Percentiles rank a stretch among this genome's conserved stretches.
Conservation (phyloP, 192 early-diverging fungal genomes). For the Coemansia interrupta region DNA sequence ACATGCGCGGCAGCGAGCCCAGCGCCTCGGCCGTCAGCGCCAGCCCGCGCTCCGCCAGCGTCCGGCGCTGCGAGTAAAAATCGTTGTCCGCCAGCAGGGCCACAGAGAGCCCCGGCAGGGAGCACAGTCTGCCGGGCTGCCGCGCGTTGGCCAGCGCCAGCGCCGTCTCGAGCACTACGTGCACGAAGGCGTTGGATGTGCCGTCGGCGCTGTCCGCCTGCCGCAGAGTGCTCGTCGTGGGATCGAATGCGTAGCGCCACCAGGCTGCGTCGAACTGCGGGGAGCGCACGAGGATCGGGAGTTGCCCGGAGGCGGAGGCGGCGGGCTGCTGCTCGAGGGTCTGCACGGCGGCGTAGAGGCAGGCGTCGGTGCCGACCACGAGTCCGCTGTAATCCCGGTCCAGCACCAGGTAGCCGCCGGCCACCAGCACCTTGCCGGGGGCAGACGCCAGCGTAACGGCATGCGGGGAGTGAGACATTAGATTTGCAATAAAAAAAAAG, state of each 20-base stretch:
- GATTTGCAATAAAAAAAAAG: neutral
- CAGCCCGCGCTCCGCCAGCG: conserved; percentile 56
- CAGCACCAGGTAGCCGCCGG: conserved; percentile 93
- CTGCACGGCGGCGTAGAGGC: conserved; percentile 75
- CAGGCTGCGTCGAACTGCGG: conserved; percentile 83
- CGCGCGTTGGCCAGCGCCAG: conserved; percentile 26
- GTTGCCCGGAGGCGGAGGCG: neutral
- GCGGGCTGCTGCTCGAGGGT: conserved; percentile 5
- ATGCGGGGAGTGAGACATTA: conserved; percentile 11
- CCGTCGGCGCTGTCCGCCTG: conserved; percentile 35
- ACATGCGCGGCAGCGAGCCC: conserved; percentile 58
- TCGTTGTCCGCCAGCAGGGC: conserved; percentile 90
- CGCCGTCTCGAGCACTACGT: conserved; percentile 42
- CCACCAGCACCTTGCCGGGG: conserved; percentile 91
- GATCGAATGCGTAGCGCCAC: conserved; percentile 67
- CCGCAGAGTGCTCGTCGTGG: conserved; percentile 12
- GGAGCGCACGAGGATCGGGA: conserved; percentile 61
- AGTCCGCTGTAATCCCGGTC: conserved; percentile 75
- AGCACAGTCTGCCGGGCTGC: conserved; percentile 8
- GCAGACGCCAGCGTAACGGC: conserved; percentile 68
- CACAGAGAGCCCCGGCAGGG: conserved; percentile 58
- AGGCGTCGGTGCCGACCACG: conserved; percentile 77
- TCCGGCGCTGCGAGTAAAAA: conserved; percentile 92
- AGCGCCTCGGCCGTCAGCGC: conserved; percentile 59
- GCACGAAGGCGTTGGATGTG: conserved; percentile 33